phyloP scores from a whole-genome alignment of 305 asterid species.

The Salvia sclarea region DNA sequence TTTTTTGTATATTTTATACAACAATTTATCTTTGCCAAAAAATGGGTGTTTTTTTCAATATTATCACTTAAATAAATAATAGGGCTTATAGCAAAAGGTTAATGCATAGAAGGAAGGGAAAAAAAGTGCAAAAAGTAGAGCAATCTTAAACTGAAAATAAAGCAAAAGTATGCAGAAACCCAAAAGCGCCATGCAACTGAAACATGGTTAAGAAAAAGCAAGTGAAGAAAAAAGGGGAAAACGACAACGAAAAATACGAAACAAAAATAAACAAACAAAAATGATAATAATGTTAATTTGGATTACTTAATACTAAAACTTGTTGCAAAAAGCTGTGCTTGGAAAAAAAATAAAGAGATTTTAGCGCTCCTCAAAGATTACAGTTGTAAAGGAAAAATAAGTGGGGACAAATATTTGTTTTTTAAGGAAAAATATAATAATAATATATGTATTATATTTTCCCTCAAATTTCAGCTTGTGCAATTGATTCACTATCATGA shows the following conservation, averaged over 20 bases:
- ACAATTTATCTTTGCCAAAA: too few relatives aligned
- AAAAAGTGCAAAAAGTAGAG: neutral
- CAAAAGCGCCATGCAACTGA: constrained; percentile 38
- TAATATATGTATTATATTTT: neutral
- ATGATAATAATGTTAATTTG: neutral
- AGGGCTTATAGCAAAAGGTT: neutral
- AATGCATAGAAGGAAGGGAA: neutral
- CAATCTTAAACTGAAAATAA: constrained; percentile 29
- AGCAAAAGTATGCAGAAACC: constrained; percentile 31
- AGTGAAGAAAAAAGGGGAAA: constrained; percentile 17
- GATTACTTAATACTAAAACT: neutral
- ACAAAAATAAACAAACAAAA: too few relatives aligned
- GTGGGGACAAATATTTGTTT: constrained; percentile 30
- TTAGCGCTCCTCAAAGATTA: constrained; percentile 36
- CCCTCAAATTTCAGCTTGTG: constrained; percentile 24
- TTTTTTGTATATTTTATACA: too few relatives aligned
- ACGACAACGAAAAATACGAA: constrained; percentile 27
- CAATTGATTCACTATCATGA: constrained; percentile 30
- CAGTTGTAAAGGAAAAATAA: constrained; percentile 43
- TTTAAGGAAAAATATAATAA: neutral
- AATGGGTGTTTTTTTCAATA: too few relatives aligned
- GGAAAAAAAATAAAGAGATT: constrained; percentile 35
- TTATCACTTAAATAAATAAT: too few relatives aligned
- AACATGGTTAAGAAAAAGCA: constrained; percentile 24
- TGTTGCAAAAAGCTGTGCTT: constrained; percentile 42